Percentiles rank a stretch among this genome's conserved stretches.
Conservation (phyloP, 257 asterid genomes). For the Fraxinus cuspidata region DNA sequence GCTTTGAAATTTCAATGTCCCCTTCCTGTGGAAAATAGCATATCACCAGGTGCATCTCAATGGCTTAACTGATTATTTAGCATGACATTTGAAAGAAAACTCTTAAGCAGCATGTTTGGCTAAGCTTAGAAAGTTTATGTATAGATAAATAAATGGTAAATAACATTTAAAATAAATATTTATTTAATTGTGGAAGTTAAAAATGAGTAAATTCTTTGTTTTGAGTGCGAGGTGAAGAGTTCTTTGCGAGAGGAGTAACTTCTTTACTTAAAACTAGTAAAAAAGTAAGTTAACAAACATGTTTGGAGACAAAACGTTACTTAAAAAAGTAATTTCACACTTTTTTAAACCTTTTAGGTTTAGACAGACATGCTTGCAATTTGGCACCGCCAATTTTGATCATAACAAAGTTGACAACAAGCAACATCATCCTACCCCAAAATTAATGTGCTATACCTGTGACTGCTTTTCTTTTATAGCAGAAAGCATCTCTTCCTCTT, state of each 20-base stretch:
- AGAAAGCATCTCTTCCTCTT: constrained; percentile 88
- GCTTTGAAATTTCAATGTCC: constrained; percentile 52
- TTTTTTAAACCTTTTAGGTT: not conserved
- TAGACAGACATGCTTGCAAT: not conserved
- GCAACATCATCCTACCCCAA: no score
- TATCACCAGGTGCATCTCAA: constrained; percentile 16
- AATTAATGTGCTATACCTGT: constrained; percentile 55
- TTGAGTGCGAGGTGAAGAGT: not conserved
- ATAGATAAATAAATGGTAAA: no score
- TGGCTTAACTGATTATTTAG: constrained; percentile 2
- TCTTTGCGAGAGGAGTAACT: not conserved
- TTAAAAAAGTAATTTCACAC: not conserved
- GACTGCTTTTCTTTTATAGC: constrained; percentile 69
- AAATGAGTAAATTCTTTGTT: not conserved
- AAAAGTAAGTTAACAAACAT: not conserved
- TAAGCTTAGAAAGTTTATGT: not conserved
- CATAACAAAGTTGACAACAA: no score
- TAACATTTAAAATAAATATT: not conserved
- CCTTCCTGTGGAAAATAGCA: constrained; percentile 55
- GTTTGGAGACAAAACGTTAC: not conserved
- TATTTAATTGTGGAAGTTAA: not conserved
- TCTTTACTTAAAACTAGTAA: not conserved
- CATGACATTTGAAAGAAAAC: not conserved
- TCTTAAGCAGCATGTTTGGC: not conserved
- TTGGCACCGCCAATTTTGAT: not conserved